Evolutionary conservation across 805 yeast genomes (phyloP).

Genomic region (Cyberlindnera maclurae): DNA sequence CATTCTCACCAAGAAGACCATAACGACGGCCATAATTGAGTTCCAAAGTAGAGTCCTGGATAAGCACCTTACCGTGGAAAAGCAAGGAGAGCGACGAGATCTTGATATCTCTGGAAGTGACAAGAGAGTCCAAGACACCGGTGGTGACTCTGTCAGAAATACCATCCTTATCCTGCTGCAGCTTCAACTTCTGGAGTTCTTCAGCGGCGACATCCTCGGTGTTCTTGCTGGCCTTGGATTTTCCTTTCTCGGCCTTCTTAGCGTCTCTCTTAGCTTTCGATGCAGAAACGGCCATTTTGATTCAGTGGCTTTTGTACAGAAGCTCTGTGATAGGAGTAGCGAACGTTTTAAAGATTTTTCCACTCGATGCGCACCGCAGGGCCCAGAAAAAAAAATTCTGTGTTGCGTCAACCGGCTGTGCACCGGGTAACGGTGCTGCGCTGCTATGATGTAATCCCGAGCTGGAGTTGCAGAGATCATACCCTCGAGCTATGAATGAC

Average conservation of each 20-base stretch:
- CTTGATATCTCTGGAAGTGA: slow-evolving; percentile 90
- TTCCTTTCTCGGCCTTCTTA: slow-evolving; percentile 82
- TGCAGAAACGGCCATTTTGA: slow-evolving; percentile 46
- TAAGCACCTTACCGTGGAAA: slow-evolving; percentile 95
- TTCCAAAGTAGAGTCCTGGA: slow-evolving; percentile 88
- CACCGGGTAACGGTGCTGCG: slow-evolving; percentile 1
- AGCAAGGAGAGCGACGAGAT: slow-evolving; percentile 81
- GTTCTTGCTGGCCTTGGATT: slow-evolving; percentile 46
- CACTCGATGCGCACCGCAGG: background rate
- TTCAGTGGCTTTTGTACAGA: background rate
- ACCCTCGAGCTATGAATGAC: too few relatives aligned
- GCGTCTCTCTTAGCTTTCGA: slow-evolving; percentile 98
- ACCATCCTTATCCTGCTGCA: slow-evolving; percentile 92
- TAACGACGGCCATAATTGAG: slow-evolving; percentile 96
- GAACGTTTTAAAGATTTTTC: background rate
- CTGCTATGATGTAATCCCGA: background rate
- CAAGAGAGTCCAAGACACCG: slow-evolving; percentile 87
- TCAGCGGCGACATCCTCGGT: slow-evolving; percentile 51
- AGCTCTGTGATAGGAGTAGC: too few relatives aligned
- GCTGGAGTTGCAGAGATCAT: background rate
- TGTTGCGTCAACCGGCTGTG: slow-evolving; percentile 8
- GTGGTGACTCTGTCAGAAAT: slow-evolving; percentile 95
- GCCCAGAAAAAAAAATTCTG: slow-evolving; percentile 7
- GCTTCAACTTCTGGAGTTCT: slow-evolving; percentile 76
- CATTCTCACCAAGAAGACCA: slow-evolving; percentile 96